Conservation (phyloP, 202 grass and related monocot species). For the Dendrocalamus latiflorus region DNA sequence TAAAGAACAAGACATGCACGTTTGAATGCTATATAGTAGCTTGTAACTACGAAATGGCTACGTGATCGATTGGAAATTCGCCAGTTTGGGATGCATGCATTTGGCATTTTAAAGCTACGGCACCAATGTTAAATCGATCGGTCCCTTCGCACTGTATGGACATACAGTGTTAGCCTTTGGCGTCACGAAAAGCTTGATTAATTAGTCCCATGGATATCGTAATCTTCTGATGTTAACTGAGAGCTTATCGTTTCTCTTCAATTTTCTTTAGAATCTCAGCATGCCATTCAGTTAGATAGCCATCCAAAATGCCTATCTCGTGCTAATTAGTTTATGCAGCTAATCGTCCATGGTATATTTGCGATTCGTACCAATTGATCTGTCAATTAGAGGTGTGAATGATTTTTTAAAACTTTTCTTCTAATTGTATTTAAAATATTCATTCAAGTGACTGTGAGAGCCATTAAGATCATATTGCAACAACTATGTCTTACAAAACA, state of each 20-base stretch:
- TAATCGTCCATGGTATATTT: constrained; percentile 1
- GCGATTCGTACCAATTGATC: neutral
- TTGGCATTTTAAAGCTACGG: neutral
- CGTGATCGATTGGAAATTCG: neutral
- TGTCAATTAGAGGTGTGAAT: no score
- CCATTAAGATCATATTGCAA: no score
- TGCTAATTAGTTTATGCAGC: neutral
- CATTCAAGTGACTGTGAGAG: no score
- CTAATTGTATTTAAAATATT: no score
- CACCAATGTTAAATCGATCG: neutral
- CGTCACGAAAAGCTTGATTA: neutral
- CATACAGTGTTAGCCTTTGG: neutral
- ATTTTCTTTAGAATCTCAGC: constrained; percentile 18
- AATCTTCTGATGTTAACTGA: neutral
- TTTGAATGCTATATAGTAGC: neutral
- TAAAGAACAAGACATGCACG: neutral
- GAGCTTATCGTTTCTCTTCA: neutral
- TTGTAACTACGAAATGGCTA: neutral
- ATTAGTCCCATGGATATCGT: neutral
- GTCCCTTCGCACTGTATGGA: neutral
- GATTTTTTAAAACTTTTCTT: no score
- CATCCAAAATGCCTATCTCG: constrained; percentile 28
- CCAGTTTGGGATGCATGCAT: neutral
- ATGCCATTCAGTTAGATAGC: constrained; percentile 37
- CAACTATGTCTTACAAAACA: no score